Conservation (phyloP, 306 rosid species). For the Macrotyloma uniflorum region DNA sequence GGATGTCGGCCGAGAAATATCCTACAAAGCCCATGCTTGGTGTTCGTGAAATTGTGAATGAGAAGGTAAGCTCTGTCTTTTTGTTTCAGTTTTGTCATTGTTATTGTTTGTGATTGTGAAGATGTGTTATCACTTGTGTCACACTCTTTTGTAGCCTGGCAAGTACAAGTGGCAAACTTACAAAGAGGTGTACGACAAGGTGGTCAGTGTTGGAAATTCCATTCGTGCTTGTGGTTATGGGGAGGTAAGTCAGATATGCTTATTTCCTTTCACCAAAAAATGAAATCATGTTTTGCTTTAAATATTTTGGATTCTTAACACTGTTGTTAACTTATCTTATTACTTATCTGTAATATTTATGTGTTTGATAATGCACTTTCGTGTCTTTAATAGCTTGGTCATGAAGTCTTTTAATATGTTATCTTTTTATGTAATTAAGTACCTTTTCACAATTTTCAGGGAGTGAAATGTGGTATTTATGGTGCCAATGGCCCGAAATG, state of each 20-base stretch:
- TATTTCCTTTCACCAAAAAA: not conserved
- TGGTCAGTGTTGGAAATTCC: constrained; percentile 68
- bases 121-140: not conserved
- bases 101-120: not conserved
- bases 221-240: constrained; percentile 62
- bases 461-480: constrained; percentile 83
- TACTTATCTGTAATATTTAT: not conserved
- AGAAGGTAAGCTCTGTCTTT: constrained; percentile 48
- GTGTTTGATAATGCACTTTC: not conserved
- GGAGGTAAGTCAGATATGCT: constrained; percentile 51
- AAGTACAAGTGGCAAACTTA: constrained; percentile 78
- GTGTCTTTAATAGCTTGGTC: not conserved
- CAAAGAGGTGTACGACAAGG: constrained; percentile 66
- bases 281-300: not conserved
- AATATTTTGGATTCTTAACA: not conserved
- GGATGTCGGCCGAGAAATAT: constrained; percentile 67
- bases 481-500: constrained; percentile 81
- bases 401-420: not conserved
- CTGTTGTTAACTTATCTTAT: not conserved
- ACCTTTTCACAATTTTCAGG: constrained; percentile 47
- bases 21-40: constrained; percentile 84
- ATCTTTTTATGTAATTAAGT: not conserved
- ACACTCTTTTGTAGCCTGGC: constrained; percentile 62
- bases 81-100: not conserved
- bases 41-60: constrained; percentile 65